Percentiles rank a stretch among this genome's conserved stretches.
phyloP scores from a whole-genome alignment of 192 early-diverging fungal genomes.

The Chytriomyces sp. region DNA sequence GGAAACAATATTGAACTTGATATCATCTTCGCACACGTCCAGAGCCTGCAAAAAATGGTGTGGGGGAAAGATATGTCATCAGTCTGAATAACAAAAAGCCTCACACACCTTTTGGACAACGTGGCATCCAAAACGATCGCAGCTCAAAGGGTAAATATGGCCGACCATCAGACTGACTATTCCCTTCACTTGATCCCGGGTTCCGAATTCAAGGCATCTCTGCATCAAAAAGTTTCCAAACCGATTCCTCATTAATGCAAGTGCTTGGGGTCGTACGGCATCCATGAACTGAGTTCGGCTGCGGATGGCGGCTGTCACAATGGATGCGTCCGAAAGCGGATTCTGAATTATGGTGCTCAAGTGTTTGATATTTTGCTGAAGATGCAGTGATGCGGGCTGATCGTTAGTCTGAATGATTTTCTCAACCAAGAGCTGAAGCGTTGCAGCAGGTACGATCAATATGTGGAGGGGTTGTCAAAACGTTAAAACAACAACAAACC shows the following conservation, averaged over 20 bases:
- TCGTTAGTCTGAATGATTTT: conserved; percentile 72
- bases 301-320: conserved; percentile 10
- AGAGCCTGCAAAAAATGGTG: conserved; percentile 53
- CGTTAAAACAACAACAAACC: background rate
- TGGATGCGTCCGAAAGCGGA: background rate
- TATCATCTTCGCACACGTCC: conserved; percentile 65
- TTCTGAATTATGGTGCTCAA: conserved; percentile 45
- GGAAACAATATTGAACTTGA: conserved; percentile 57
- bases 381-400: conserved; percentile 70
- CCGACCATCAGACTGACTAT: conserved; percentile 64
- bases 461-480: background rate
- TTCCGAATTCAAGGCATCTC: conserved; percentile 66
- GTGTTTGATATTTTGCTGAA: conserved; percentile 72
- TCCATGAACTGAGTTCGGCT: conserved; percentile 60
- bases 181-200: conserved; percentile 57
- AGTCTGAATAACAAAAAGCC: background rate
- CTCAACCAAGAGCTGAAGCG: conserved; percentile 60
- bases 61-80: background rate
- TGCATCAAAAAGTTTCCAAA: conserved; percentile 82
- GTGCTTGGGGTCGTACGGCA: conserved; percentile 57
- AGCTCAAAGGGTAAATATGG: conserved; percentile 61
- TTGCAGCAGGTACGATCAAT: background rate
- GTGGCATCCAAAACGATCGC: conserved; percentile 79
- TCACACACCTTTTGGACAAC: conserved; percentile 68
- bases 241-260: conserved; percentile 69